Percentiles rank a stretch among this genome's conserved stretches.
Conservation (phyloP, 2,329 filamentous ascomycete species). For the Xylaria sp. region DNA sequence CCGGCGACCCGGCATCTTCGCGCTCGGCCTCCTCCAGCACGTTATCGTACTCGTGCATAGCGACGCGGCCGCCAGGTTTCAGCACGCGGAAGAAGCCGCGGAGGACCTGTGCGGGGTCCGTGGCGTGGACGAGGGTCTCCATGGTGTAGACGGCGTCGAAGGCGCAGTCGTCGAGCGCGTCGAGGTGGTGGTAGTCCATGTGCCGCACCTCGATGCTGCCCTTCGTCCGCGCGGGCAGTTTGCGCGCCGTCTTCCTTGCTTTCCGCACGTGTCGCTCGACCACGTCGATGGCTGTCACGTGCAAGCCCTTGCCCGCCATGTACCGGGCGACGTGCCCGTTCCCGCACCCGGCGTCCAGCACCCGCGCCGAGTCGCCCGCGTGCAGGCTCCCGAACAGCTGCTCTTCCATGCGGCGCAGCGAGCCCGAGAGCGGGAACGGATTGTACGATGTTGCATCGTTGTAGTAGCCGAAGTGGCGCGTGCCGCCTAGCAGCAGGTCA, state of each 20-base stretch:
- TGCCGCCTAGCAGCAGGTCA: constrained; percentile 20
- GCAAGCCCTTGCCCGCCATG: constrained; percentile 50
- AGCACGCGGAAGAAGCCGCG: constrained; percentile 54
- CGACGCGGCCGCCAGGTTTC: constrained; percentile 53
- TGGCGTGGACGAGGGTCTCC: constrained; percentile 61
- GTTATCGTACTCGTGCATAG: constrained; percentile 55
- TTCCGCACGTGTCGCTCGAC: constrained; percentile 53
- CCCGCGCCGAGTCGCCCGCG: constrained; percentile 44
- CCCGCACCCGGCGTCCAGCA: constrained; percentile 60
- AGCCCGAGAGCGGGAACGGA: constrained; percentile 14
- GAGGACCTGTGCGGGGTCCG: constrained; percentile 51
- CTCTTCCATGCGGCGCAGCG: constrained; percentile 52
- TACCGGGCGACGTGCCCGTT: constrained; percentile 55
- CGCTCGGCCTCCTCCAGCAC: neutral
- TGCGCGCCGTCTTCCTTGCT: constrained; percentile 38
- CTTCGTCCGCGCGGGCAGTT: constrained; percentile 42
- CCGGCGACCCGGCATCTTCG: neutral
- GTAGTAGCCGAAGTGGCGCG: constrained; percentile 26
- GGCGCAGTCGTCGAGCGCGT: constrained; percentile 43
- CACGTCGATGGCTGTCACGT: constrained; percentile 55
- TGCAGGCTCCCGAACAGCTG: constrained; percentile 47
- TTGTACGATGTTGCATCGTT: constrained; percentile 6
- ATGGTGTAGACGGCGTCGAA: constrained; percentile 61
- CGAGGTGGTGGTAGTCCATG: constrained; percentile 59
- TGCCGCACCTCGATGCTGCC: constrained; percentile 40